phyloP scores from a whole-genome alignment of 331 rosid genomes.

The Ulmus americana region DNA sequence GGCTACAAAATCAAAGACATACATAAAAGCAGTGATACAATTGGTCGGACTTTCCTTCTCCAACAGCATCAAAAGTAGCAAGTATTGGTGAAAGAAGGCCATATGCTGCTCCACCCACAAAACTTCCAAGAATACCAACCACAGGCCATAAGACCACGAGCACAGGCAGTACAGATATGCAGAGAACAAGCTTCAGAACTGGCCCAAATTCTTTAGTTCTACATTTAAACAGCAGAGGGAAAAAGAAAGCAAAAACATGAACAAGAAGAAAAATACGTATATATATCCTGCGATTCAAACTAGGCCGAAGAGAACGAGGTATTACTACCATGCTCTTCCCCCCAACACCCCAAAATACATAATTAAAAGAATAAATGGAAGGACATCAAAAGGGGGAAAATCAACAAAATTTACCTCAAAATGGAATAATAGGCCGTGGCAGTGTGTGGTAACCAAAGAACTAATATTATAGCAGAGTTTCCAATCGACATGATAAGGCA shows the following conservation, averaged over 20 bases:
- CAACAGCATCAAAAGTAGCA: conserved; percentile 78
- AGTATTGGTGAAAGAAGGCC: conserved; percentile 70
- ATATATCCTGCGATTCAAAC: background rate
- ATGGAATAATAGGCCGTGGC: conserved; percentile 67
- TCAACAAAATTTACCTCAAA: conserved; percentile 47
- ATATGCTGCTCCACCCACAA: conserved; percentile 72
- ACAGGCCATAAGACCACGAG: conserved; percentile 60
- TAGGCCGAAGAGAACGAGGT: no score
- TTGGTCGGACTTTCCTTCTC: conserved; percentile 63
- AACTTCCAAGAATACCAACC: conserved; percentile 68
- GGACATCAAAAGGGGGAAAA: conserved; percentile 4
- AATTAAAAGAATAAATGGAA: no score
- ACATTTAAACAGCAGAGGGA: conserved; percentile 6
- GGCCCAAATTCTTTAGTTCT: conserved; percentile 79
- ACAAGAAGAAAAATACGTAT: background rate
- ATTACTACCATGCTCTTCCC: no score
- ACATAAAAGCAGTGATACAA: conserved; percentile 65
- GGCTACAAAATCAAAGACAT: conserved; percentile 33
- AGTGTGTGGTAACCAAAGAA: conserved; percentile 72
- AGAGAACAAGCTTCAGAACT: conserved; percentile 57
- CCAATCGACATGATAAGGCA: conserved; percentile 69
- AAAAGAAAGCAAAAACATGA: conserved; percentile 21
- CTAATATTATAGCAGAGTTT: conserved; percentile 60
- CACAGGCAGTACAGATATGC: conserved; percentile 55
- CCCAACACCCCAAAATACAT: no score